Evolutionary conservation across 2,329 filamentous ascomycete genomes (phyloP).

Genomic region (Sporothrix brunneoviolacea): DNA sequence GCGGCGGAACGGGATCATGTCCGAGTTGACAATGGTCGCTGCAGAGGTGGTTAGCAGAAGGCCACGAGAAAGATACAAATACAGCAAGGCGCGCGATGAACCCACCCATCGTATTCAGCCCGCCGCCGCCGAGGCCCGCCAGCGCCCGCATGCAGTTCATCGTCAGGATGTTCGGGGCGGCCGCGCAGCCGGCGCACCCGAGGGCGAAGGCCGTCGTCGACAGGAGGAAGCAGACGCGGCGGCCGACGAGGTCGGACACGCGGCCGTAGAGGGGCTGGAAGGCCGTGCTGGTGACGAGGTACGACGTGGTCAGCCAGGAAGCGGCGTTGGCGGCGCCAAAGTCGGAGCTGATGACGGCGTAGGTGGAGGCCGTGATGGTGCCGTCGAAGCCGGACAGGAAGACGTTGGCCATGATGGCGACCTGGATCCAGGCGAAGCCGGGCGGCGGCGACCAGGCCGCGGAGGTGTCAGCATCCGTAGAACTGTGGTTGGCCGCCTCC

Average conservation of each 20-base stretch:
- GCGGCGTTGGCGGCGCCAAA: constrained; percentile 43
- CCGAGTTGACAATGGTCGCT: constrained; percentile 63
- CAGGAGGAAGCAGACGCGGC: constrained; percentile 59
- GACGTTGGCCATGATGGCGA: constrained; percentile 58
- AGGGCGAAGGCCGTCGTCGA: constrained; percentile 33
- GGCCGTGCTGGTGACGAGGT: constrained; percentile 67
- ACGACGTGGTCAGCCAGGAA: constrained; percentile 50
- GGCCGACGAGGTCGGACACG: constrained; percentile 51
- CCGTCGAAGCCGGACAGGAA: constrained; percentile 63
- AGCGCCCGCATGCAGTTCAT: constrained; percentile 46
- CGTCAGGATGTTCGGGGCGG: constrained; percentile 43
- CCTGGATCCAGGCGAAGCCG: constrained; percentile 52
- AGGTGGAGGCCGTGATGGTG: constrained; percentile 66
- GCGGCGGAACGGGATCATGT: constrained; percentile 63
- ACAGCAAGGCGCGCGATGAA: too few relatives aligned
- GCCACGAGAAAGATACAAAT: too few relatives aligned
- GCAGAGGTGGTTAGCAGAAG: too few relatives aligned
- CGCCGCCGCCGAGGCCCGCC: constrained; percentile 57
- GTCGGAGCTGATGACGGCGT: constrained; percentile 53
- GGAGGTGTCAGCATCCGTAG: neutral
- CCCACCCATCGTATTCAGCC: constrained; percentile 71
- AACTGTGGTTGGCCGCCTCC: neutral
- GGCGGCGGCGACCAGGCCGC: constrained; percentile 2
- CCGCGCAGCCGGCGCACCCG: constrained; percentile 45
- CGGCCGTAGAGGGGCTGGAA: constrained; percentile 62